Evolutionary conservation across 805 yeast species (phyloP).

Genomic region (Starmerella ratchasimensis): DNA sequence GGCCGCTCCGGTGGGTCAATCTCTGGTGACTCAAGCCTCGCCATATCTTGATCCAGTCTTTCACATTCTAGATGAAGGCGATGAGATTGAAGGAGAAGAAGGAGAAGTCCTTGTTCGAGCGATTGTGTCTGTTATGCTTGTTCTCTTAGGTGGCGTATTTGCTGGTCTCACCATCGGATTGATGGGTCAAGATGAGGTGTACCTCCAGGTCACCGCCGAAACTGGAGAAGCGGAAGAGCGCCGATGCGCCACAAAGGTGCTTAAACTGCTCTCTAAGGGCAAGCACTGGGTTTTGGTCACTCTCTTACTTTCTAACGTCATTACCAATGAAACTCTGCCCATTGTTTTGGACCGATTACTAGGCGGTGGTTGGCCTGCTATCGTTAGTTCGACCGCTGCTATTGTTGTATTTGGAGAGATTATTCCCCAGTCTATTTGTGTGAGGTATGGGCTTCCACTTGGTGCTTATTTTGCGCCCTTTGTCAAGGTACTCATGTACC

Average conservation of each 20-base stretch:
- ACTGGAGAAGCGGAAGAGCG: constrained; percentile 63
- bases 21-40: not conserved
- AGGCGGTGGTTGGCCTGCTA: constrained; percentile 98
- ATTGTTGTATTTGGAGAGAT: constrained; percentile 93
- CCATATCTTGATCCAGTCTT: not conserved
- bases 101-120: constrained; percentile 10
- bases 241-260: constrained; percentile 54
- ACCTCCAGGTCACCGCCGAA: constrained; percentile 74
- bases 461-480: constrained; percentile 88
- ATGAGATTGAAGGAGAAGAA: constrained; percentile 1
- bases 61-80: not conserved
- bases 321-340: constrained; percentile 88
- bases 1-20: constrained; percentile 1
- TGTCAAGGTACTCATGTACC: constrained; percentile 69
- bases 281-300: constrained; percentile 96
- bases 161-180: constrained; percentile 68
- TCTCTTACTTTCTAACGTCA: constrained; percentile 66
- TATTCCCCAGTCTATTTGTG: constrained; percentile 88
- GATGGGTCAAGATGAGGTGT: constrained; percentile 97
- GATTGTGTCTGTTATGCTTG: constrained; percentile 24
- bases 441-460: constrained; percentile 78
- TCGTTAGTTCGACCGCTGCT: constrained; percentile 78
- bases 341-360: constrained; percentile 82
- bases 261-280: constrained; percentile 59
- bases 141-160: constrained; percentile 29